Evolutionary conservation across 2,329 filamentous ascomycete species (phyloP).

Genomic region (Fusarium graminum): DNA sequence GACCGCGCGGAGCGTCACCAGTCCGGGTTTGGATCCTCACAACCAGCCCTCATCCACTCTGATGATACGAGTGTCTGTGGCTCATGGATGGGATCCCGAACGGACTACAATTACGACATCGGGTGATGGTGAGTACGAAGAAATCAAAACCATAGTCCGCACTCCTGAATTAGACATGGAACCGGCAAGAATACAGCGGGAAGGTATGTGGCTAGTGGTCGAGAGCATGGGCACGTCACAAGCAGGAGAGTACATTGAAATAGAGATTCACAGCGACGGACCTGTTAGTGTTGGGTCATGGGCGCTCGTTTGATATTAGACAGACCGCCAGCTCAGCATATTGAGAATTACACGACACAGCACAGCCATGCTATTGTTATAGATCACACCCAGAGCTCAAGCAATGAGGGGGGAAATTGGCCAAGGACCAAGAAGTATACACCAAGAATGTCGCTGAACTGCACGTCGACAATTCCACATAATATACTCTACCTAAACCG

Average conservation of each 20-base stretch:
- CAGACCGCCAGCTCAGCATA: neutral
- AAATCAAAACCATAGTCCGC: constrained; percentile 74
- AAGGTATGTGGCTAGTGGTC: constrained; percentile 82
- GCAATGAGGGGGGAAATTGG: neutral
- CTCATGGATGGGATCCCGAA: constrained; percentile 78
- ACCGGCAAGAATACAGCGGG: constrained; percentile 67
- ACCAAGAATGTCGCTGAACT: constrained; percentile 11
- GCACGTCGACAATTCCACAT: constrained; percentile 19
- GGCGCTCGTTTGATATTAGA: constrained; percentile 52
- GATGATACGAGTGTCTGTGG: constrained; percentile 76
- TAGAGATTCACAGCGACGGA: constrained; percentile 66
- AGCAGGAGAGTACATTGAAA: constrained; percentile 60
- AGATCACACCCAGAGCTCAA: neutral
- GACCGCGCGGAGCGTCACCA: constrained; percentile 50
- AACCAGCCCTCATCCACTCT: constrained; percentile 60
- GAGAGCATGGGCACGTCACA: constrained; percentile 77
- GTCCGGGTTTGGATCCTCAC: constrained; percentile 35
- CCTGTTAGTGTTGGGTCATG: constrained; percentile 59
- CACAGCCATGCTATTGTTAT: neutral
- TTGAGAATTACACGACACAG: neutral
- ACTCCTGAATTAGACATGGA: constrained; percentile 81
- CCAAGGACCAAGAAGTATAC: neutral
- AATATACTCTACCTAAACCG: constrained; percentile 25
- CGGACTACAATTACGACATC: constrained; percentile 74
- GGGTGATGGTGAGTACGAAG: constrained; percentile 79